Base-by-base conservation (phyloP, 2,329 filamentous ascomycete species). In the Cladobotryum mycophilum region DNA sequence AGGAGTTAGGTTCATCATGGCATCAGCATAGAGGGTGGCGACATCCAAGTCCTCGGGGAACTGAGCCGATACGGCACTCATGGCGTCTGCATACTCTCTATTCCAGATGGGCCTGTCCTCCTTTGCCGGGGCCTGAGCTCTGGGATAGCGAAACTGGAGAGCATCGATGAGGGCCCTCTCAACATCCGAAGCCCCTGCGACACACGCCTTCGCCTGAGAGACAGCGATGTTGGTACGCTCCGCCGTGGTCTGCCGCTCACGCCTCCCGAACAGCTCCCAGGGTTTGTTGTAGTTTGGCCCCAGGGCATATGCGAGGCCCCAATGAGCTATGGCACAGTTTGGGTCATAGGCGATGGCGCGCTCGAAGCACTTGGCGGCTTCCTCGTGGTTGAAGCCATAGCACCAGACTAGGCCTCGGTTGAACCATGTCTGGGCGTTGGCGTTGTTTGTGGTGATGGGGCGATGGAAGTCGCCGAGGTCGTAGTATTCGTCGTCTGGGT, bases 271-370 rank as follows among this genome's bases (percentile, higher is more conserved):
- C 20, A 81, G 74, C 25, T 81, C 77, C 88, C 88, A 90, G 0
- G 86, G 82, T 60, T 90, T 89, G 69, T 91, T 80, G 65, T 83
- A 84, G 61, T 92, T 90, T 3, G 88, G 87, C 0, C 87, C 88
- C 0, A 87, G 68, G 1, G 83, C 74, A 62, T 86, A 90, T 0
- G 87, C 82, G 4, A 86, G 67, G 0, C 85, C 85, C 84, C 85
- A 88, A 59, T 85, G 78, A 3, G 81, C 83, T 72, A 88, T 81
- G 30, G 77, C 75, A 51, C 80, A 86, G 2, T 64, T 55, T 0
- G 67, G 54, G 54, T 88, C 85, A 43, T 70, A 61, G 1, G 65
- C 63, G 33, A 81, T 75, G n/a, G 81, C 82, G 8, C 70, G 68
- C 58, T 82, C 70, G 58, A 88, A 88, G 66, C 85, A 88, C 38